Base-by-base conservation (phyloP, 805 yeast genomes). In the Nadsonia fulvescens region DNA sequence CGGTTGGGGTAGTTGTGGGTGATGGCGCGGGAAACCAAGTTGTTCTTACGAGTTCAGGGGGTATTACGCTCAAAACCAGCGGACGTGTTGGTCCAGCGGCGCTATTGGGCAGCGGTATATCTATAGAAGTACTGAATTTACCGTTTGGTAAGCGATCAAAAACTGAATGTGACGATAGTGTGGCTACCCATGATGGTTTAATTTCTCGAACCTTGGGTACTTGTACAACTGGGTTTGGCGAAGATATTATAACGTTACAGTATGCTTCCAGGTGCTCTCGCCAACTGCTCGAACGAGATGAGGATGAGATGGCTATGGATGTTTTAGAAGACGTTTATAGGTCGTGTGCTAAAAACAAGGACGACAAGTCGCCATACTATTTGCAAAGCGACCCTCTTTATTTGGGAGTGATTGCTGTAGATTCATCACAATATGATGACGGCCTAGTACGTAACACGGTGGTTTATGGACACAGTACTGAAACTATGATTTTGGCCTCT, bases 31-130 rank as follows among this genome's bases (percentile, higher is more conserved):
- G 43, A 1, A 26, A 29, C 6, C 13, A 44, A 1, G 38, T 46
- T n/a, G 53, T 43, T 2, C 47, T 43, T 7, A 36, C 55, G 5
- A 45, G 54, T 32, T 53, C 59, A 1, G 61, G 61, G 3, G 61
- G 61, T 1, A 36, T 47, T 1, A 23, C 48, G 8, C 35, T 47
- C 32, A 51, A 52, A 25, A 38, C 24, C 4, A 38, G 49, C 1
- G 61, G 61, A 8, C 24, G 61, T 14, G 25, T 55, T 2, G 61
- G 61, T 3, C 56, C 58, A 0, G 61, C 61, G 1, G 55, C 56
- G 2, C 19, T 55, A 4, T 24, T 45, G 4, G 61, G 61, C 1
- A 36, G 49, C 9, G 59, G 58, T 3, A 30, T 26, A 13, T 36
- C 32, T 48, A 37, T 32, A n/a, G n/a, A n/a, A n/a, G n/a, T n/a